phyloP scores from a whole-genome alignment of 805 yeast species.

The Candida lessepsii region DNA sequence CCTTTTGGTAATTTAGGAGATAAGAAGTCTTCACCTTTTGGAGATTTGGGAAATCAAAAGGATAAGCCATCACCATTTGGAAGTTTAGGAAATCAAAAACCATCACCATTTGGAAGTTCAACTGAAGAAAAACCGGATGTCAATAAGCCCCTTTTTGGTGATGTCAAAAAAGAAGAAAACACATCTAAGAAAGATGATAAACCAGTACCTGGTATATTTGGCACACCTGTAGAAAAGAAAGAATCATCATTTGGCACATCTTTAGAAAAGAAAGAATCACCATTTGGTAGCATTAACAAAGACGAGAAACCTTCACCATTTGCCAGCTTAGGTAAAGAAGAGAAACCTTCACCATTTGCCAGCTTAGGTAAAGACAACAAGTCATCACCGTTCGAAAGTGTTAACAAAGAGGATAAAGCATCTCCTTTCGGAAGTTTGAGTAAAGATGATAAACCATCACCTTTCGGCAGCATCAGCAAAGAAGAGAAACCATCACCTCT shows the following conservation, averaged over 20 bases:
- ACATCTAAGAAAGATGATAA: too few species aligned
- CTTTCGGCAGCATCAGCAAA: not conserved
- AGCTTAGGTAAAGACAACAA: not conserved
- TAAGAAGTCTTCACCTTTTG: too few species aligned
- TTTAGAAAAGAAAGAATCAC: conserved; percentile 7
- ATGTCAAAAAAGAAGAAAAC: too few species aligned
- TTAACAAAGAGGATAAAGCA: not conserved
- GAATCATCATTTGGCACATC: not conserved
- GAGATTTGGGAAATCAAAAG: too few species aligned
- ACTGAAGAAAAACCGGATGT: not conserved
- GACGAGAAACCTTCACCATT: conserved; percentile 19
- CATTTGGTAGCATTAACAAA: conserved; percentile 10
- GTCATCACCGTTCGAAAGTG: not conserved
- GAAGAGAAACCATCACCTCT: not conserved
- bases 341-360: conserved; percentile 10
- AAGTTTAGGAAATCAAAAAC: not conserved
- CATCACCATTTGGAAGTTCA: conserved; percentile 11
- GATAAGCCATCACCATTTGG: conserved; percentile 11
- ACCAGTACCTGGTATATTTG: too few species aligned
- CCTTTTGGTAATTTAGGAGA: conserved; percentile 5
- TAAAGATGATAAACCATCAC: not conserved
- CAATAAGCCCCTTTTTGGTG: too few species aligned
- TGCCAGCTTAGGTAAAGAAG: conserved; percentile 10
- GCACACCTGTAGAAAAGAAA: too few species aligned
- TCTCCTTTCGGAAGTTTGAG: conserved; percentile 1